phyloP scores from a whole-genome alignment of 495 filamentous ascomycete species.

The Tuber melanosporum region DNA sequence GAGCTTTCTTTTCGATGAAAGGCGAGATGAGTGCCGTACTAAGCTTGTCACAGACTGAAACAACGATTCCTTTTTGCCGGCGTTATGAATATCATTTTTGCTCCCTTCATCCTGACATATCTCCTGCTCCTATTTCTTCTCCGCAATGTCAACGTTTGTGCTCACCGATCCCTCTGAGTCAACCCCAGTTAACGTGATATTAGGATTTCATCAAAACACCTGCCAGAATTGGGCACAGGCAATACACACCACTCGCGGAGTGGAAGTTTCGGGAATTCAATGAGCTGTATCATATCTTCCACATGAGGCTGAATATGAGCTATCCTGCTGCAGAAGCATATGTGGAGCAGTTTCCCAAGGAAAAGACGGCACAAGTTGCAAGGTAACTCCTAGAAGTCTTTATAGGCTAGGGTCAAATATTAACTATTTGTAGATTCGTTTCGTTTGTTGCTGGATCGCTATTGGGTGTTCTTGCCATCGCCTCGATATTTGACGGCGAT shows the following conservation, averaged over 20 bases:
- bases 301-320: constrained; percentile 85
- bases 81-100: constrained; percentile 74
- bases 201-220: constrained; percentile 91
- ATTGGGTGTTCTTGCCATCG: constrained; percentile 70
- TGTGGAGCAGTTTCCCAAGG: constrained; percentile 92
- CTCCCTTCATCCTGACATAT: constrained; percentile 76
- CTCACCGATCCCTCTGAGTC: not conserved
- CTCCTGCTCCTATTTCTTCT: constrained; percentile 83
- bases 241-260: constrained; percentile 87
- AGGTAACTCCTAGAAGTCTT: constrained; percentile 20
- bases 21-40: constrained; percentile 6
- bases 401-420: not conserved
- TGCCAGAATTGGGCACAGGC: constrained; percentile 68
- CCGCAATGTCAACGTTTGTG: constrained; percentile 73
- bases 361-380: constrained; percentile 76
- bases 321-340: constrained; percentile 88
- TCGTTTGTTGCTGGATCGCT: constrained; percentile 82
- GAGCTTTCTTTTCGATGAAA: constrained; percentile 5
- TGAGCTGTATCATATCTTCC: constrained; percentile 85
- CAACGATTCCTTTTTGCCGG: constrained; percentile 73
- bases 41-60: constrained; percentile 49
- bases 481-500: constrained; percentile 78
- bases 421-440: constrained; percentile 53
- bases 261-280: constrained; percentile 99
- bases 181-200: constrained; percentile 2